Base-by-base conservation (phyloP, 805 yeast species). In the Wickerhamiella spandovensis region DNA sequence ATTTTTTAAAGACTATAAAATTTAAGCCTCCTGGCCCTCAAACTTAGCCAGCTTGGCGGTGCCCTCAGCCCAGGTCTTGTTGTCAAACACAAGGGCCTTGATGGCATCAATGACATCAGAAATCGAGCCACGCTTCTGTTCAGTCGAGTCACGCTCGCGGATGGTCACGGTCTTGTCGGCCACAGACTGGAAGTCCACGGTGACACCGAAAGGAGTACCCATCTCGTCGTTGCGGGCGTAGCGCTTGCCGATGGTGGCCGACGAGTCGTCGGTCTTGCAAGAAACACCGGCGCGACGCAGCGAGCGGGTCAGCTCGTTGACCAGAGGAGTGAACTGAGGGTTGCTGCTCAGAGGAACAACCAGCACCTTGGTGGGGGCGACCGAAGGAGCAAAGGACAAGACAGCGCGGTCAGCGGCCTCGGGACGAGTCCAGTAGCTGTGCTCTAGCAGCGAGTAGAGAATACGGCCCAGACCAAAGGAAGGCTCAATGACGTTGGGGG, bases 381-480 rank as follows among this genome's bases (percentile, higher is more conserved):
- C 95, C 53, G 82, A 68, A 48, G 99, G 97, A 56, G 92, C 88
- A 74, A 92, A 84, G 13, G 97, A 86, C 56, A 92, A 73, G 12
- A 86, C 95, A 62, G 90, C 81, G 70, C 95, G 89, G 52, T 85
- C 82, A 55, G 81, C 77, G 58, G 84, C 87, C 65, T 84, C 96
- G 18, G 95, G 87, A 71, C 99, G 82, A 50, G 83, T 70, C 95
- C 96, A 92, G 84, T 82, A 92, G 48, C 78, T 76, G 70, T 92
- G 99, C 73, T 92, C 99, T 63, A 89, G 84, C 58, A 90, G 69
- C 39, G 95, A 78, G 72, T 92, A 92, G 57, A 92, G 73, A 67
- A 94, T 87, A 73, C 99, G 89, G 53, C 98, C 98, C 65, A 92
- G 83, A 78, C 99, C 99, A 64, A 92, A 92, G 6, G 99, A 92